Evolutionary conservation across 768 basidiomycete species (phyloP).

Genomic region (Russula griseocarnosa): DNA sequence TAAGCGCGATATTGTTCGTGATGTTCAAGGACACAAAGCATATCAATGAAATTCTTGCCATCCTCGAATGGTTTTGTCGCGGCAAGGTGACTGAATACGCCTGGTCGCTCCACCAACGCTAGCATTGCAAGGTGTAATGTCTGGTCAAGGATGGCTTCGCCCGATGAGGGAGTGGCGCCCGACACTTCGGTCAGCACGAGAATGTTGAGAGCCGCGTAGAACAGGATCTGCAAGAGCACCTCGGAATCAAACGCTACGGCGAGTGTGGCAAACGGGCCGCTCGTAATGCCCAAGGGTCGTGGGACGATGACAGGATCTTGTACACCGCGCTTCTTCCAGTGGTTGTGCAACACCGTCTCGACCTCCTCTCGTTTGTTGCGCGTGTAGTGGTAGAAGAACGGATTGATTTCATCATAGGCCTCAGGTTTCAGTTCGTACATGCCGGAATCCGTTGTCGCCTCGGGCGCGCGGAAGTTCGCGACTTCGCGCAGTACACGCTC

Average conservation of each 20-base stretch:
- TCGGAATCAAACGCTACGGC: constrained; percentile 63
- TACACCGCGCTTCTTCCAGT: constrained; percentile 61
- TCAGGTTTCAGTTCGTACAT: constrained; percentile 86
- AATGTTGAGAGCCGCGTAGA: constrained; percentile 76
- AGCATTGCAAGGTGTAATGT: constrained; percentile 83
- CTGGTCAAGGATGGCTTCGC: constrained; percentile 89
- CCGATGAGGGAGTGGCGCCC: constrained; percentile 63
- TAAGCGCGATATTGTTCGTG: constrained; percentile 69
- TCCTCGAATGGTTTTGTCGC: constrained; percentile 54
- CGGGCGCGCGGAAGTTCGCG: constrained; percentile 78
- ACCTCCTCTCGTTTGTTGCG: constrained; percentile 92
- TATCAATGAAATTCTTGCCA: constrained; percentile 59
- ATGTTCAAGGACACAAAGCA: constrained; percentile 73
- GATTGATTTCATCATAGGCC: constrained; percentile 82
- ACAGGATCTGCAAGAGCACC: constrained; percentile 74
- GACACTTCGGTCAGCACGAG: constrained; percentile 58
- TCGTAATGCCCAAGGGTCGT: constrained; percentile 55
- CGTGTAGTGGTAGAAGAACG: constrained; percentile 94
- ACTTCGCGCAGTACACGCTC: constrained; percentile 74
- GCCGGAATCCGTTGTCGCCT: constrained; percentile 71
- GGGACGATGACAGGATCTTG: constrained; percentile 74
- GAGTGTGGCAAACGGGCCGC: constrained; percentile 67
- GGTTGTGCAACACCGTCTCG: constrained; percentile 64
- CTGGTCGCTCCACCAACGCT: constrained; percentile 66
- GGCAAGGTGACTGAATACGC: constrained; percentile 57